These are phyloP conservation scores for Aspergillus sp. DNA, from an alignment of 2,329 filamentous ascomycete genomes.

Conservation along the genomic window DNA sequence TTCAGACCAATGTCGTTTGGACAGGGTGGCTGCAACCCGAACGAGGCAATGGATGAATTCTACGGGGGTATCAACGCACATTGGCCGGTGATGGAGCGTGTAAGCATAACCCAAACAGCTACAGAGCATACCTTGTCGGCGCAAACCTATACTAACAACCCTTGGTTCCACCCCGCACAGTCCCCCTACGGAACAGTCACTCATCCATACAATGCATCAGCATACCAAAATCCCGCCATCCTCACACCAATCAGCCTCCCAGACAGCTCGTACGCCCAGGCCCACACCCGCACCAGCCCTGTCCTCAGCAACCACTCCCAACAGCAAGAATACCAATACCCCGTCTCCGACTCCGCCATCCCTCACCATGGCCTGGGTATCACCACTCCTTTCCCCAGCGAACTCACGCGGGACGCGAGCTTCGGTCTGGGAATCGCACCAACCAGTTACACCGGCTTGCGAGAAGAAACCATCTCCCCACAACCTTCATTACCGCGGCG, in stretches of 20 bases:
- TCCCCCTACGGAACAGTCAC: constrained; percentile 27
- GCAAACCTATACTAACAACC: constrained; percentile 5
- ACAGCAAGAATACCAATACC: constrained; percentile 40
- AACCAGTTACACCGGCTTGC: constrained; percentile 21
- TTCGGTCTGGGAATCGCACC: constrained; percentile 27
- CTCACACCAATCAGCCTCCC: constrained; percentile 42
- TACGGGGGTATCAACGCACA: constrained; percentile 26
- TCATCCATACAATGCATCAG: constrained; percentile 33
- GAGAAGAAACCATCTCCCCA: constrained; percentile 25
- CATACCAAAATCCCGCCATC: constrained; percentile 29
- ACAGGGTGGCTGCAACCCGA: constrained; percentile 21
- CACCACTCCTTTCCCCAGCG: constrained; percentile 31
- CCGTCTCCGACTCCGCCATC: constrained; percentile 26
- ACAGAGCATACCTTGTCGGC: constrained; percentile 1
- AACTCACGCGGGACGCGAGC: constrained; percentile 29
- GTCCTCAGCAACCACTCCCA: constrained; percentile 38
- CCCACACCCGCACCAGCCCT: constrained; percentile 33
- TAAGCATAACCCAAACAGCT: constrained; percentile 21
- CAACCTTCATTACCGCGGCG: constrained; percentile 26
- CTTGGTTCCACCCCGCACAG: constrained; percentile 10
- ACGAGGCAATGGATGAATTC: constrained; percentile 29
- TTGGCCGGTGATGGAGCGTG: constrained; percentile 32
- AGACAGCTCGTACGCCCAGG: constrained; percentile 32
- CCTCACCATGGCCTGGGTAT: constrained; percentile 41
- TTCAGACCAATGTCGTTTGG: constrained; percentile 29